Evolutionary conservation across 1,284 basidiomycete genomes (phyloP), one percentile per base, ranked within the genome.

Genomic region (Ustilago shanxiensis): DNA sequence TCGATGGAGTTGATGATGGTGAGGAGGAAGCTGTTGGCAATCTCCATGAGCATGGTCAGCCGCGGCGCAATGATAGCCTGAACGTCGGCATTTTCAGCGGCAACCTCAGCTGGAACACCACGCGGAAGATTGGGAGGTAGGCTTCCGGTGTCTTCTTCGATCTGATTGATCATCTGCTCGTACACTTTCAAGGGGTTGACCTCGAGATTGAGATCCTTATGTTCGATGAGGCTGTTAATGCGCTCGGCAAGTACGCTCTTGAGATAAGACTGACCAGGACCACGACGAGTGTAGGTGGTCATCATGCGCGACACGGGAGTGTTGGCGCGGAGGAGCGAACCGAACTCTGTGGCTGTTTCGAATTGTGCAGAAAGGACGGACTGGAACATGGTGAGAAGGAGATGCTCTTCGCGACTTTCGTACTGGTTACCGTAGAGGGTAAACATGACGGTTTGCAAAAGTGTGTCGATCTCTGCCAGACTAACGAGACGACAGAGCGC

Each of bases 361-460:
- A 99, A 98, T 87, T 99, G 97, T 14, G 96, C 95, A 20, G 95
- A 95, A 11, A 99, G 89, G 3, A 99, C 97, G 80, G 94, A 96
- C 89, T 90, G 90, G 88, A 99, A 98, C 96, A 99, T 98, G 68
- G 96, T 98, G 79, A 99, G 89, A 65, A 99, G 91, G 53, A 99
- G 88, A 87, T 99, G 97, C 88, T 99, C 97, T 88, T 99, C 97
- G 81, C 96, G 90, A 84, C 93, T 95, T 88, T 99, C 97, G 89
- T 99, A 99, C 88, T 99, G 97, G 89, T 98, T 98, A 79, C 96
- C 97, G 87, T 98, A 99, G 37, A 99, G 91, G 20, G 96, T 98
- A 88, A 99, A 99, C 97, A 99, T 99, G 88, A 99, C 96, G 4
- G 97, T 99, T 87, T 99, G 97, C 26, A 99, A 91, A 61, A 99